Conservation (phyloP, 2,329 filamentous ascomycete genomes). For the Colletotrichum plurivorum region DNA sequence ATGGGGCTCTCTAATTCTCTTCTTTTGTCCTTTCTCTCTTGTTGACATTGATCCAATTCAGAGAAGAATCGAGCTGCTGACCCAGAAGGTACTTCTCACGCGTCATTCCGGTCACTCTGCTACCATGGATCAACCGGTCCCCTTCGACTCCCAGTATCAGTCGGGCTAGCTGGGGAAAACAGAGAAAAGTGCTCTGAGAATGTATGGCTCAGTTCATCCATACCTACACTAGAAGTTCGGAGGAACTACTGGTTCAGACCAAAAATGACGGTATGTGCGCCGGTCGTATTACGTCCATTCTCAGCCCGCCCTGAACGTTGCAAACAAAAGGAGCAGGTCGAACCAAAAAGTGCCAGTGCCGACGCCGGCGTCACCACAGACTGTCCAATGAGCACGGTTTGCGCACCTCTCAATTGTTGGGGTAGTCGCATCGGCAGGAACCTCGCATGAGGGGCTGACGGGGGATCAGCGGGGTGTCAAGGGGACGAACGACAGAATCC, state of each 20-base stretch:
- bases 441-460: constrained; percentile 28
- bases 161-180: too few relatives aligned
- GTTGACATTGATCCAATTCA: too few relatives aligned
- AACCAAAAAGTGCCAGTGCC: not conserved
- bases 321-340: not conserved
- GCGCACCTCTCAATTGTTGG: not conserved
- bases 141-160: too few relatives aligned
- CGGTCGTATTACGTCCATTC: constrained; percentile 1
- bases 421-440: constrained; percentile 23
- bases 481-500: constrained; percentile 8
- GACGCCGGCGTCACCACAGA: not conserved
- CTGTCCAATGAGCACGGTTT: constrained; percentile 16
- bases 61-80: too few relatives aligned
- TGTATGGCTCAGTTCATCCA: too few relatives aligned
- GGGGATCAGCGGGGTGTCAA: constrained; percentile 25
- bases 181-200: too few relatives aligned
- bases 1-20: too few relatives aligned
- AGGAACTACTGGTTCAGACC: constrained; percentile 17
- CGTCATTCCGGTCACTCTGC: too few relatives aligned
- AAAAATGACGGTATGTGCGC: constrained; percentile 17
- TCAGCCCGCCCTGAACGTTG: constrained; percentile 1
- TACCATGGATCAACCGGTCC: too few relatives aligned
- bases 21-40: too few relatives aligned
- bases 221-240: constrained; percentile 9
- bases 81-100: too few relatives aligned